Conservation (phyloP, 2,329 filamentous ascomycete species). For the Raffaelea albimanens region DNA sequence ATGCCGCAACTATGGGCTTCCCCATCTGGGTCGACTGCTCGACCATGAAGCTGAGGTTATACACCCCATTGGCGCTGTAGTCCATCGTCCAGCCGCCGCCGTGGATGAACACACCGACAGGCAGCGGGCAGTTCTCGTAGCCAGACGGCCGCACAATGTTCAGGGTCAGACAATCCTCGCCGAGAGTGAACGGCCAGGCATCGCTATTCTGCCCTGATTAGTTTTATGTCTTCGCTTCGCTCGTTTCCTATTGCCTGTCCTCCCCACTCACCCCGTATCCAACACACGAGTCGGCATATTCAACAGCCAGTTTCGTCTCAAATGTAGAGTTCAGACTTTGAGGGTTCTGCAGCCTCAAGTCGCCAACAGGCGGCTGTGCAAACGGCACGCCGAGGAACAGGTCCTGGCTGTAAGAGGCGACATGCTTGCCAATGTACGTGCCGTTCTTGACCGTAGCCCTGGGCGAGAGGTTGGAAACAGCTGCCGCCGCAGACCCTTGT, state of each 20-base stretch:
- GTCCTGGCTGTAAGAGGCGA: slow-evolving; percentile 25
- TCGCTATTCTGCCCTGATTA: background rate
- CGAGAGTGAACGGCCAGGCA: background rate
- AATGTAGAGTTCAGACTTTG: background rate
- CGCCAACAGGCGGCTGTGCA: slow-evolving; percentile 28
- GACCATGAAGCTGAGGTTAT: slow-evolving; percentile 34
- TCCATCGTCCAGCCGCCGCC: slow-evolving; percentile 20
- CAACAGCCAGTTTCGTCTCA: background rate
- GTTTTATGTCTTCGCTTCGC: too few species aligned
- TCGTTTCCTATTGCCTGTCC: too few species aligned
- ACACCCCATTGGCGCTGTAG: slow-evolving; percentile 33
- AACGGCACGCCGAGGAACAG: slow-evolving; percentile 46
- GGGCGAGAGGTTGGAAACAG: too few species aligned
- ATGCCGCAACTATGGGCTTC: background rate
- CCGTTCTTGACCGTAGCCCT: background rate
- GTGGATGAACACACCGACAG: slow-evolving; percentile 1
- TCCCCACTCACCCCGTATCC: background rate
- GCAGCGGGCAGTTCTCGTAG: background rate
- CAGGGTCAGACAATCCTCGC: slow-evolving; percentile 4
- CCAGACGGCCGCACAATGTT: slow-evolving; percentile 1
- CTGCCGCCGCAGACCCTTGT: too few species aligned
- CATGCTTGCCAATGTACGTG: background rate
- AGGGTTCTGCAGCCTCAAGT: slow-evolving; percentile 25
- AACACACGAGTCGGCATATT: background rate
- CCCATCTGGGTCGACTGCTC: background rate